Evolutionary conservation across 2,329 filamentous ascomycete genomes (phyloP), one percentile per base, ranked within the genome.

Genomic region (Cladosporium austrohemisphaericum): DNA sequence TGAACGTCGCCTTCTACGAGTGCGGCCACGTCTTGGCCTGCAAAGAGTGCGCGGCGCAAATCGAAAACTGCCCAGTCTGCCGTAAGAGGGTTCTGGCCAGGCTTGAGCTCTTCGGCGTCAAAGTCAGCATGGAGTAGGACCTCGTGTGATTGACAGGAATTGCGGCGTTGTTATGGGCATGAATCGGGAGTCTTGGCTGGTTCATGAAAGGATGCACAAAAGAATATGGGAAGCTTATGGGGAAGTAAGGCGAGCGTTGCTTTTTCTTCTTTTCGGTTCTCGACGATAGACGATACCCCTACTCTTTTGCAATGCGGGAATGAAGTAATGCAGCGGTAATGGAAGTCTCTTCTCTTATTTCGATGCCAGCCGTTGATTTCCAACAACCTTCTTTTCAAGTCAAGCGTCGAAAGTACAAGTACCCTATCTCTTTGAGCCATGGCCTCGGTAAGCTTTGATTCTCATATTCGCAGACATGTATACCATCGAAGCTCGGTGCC

Each of bases 11-110:
- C 5, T 83, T 84, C 61, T 80, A 79, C 56, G 78, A 80, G 54
- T 84, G 81, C 55, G 81, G 81, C 0, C 81, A 84, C 58, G 77
- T 84, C 14, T 76, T 80, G 37, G 76, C 80, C 3, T 84, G 81
- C 55, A 66, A 79, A 50, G 68, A 67, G n/a, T 84, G 81, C 59
- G 80, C 81, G 10, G 71, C 71, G 43, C 73, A 78, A 59, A 74
- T 84, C 23, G 77, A 81, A 49, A 70, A 68, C 41, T 84, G 81
- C 56, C 81, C 81, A 1, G 77, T 84, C 19, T 84, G 81, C 62
- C 70, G 81, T 49, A 77, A 76, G 67, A 70, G 71, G 46, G 76
- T 84, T 16, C 62, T 77, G 53, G 76, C 68, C 44, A 75, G 80
- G 25, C 73, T 84, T 55, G 81, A 78, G 69, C 73, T 84, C 51